Conservation (phyloP, 179 eudicot genomes). For the Pouteria campechiana region DNA sequence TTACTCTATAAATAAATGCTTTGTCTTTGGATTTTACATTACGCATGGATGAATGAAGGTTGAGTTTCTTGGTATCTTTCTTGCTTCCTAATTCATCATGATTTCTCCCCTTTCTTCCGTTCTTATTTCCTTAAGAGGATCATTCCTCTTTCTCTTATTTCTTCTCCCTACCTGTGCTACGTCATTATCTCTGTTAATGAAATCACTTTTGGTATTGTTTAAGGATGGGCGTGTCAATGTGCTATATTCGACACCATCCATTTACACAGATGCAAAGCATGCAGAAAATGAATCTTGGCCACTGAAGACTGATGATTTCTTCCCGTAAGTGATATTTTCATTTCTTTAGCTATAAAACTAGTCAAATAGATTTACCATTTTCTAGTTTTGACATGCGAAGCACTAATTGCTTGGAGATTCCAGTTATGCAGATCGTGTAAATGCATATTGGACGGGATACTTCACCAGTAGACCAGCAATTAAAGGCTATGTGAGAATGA, state of each 20-base stretch:
- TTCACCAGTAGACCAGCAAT: conserved; percentile 85
- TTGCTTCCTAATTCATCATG: no score
- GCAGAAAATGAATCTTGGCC: conserved; percentile 78
- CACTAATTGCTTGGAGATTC: conserved; percentile 2
- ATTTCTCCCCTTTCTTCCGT: no score
- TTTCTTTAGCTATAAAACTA: neutral
- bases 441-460: conserved; percentile 96
- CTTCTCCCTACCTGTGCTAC: neutral
- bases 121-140: no score
- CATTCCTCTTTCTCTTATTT: no score
- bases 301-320: conserved; percentile 76
- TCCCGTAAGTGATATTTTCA: conserved; percentile 59
- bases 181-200: neutral
- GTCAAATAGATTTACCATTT: neutral
- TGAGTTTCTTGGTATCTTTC: no score
- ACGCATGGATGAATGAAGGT: no score
- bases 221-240: conserved; percentile 99
- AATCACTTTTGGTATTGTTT: neutral
- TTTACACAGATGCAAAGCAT: conserved; percentile 89
- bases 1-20: no score
- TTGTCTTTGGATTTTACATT: no score
- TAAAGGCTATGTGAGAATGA: conserved; percentile 75
- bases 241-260: conserved; percentile 81
- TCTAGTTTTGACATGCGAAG: neutral
- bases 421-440: conserved; percentile 79